Base-by-base conservation (phyloP, 305 asterid species). In the Ilex paraguariensis region DNA sequence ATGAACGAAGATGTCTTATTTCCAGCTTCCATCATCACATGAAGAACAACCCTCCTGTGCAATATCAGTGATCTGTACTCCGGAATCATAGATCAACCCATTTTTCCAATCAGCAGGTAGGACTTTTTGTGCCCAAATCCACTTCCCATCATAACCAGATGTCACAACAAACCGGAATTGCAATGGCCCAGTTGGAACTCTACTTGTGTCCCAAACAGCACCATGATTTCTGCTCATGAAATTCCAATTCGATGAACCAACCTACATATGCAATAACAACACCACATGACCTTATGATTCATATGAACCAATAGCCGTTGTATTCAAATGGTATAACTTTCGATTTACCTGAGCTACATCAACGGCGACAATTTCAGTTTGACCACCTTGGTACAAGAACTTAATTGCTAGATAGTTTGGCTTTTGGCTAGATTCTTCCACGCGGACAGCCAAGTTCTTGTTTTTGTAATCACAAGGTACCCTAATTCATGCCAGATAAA, bases 401-500 rank as follows among this genome's bases (percentile, higher is more conserved):
- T 77, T 78, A 5, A 91, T 66, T 30, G 96, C 81, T 56, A 91
- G 75, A 68, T 82, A 79, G 50, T 79, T 3, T 4, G 90, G 95
- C 48, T 91, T 91, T 42, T 76, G 75, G 79, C 98, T 91, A 7
- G 88, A 81, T 75, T 88, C 98, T 67, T 91, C 91, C 39, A 88
- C 95, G 0, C 90, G 77, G 54, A 91, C 36, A 0, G 77, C 85
- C 80, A 90, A 51, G 61, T 84, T 84, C 79, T 76, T 82, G 56
- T 65, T 72, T 68, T 76, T 74, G 81, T 82, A 80, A 1, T 74
- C 82, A 69, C 98, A 91, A 54, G 90, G 73, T 42, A 88, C 77
- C 68, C 97, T 90, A 79, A 39, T 11, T 67, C 60, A 51, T 12
- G 6, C 42, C 42, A 36, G 42, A 8, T 36, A 3, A 8, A 36